Evolutionary conservation across 2,329 filamentous ascomycete species (phyloP).

Genomic region (Fusarium haematococcum): DNA sequence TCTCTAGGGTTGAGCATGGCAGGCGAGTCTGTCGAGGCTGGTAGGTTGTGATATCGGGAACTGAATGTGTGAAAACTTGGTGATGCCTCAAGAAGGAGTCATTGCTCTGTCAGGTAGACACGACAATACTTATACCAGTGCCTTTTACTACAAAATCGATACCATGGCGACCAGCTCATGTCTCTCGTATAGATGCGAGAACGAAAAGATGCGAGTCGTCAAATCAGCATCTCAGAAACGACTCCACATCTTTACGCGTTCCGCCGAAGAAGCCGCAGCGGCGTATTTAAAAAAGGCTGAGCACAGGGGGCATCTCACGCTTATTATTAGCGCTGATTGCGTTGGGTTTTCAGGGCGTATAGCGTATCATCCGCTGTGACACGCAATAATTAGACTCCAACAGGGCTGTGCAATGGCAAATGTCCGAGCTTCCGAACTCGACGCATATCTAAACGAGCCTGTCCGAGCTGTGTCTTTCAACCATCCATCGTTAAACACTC

Average conservation of each 20-base stretch:
- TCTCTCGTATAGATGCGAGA: neutral
- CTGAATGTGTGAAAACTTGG: no score
- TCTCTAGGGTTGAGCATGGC: neutral
- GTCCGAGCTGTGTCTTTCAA: neutral
- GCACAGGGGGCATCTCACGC: neutral
- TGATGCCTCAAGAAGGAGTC: no score
- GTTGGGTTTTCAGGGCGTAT: neutral
- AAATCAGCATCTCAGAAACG: neutral
- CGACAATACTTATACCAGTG: neutral
- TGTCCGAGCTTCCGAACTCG: neutral
- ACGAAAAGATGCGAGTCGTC: neutral
- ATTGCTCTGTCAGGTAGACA: neutral
- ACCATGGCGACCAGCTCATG: neutral
- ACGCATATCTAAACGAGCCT: neutral
- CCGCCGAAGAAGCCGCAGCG: neutral
- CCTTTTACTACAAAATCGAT: neutral
- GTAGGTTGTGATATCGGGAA: no score
- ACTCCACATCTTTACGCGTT: neutral
- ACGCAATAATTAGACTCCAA: neutral
- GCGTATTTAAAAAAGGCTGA: neutral
- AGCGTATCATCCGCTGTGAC: neutral
- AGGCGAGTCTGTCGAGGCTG: neutral
- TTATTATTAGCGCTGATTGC: neutral
- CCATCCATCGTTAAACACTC: neutral
- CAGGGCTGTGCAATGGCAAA: neutral